Evolutionary conservation across 176 grass and related monocot species (phyloP), one percentile per base, ranked within the genome.

Genomic region (Alloteropsis semialata): DNA sequence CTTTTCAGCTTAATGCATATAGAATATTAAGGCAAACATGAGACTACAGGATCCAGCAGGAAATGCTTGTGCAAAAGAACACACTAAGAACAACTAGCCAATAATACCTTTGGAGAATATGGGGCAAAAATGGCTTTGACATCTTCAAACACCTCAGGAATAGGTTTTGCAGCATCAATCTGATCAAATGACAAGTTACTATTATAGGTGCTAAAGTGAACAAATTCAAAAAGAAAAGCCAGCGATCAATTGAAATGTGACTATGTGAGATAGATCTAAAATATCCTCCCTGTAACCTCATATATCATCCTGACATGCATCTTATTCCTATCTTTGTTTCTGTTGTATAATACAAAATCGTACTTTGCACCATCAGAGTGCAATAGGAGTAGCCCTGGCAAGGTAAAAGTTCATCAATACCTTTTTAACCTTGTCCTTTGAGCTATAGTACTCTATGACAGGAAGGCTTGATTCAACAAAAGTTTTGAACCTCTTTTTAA

Each of bases 391-490:
- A 54, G 1, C 19, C 5, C 72, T 56, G 5, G 32, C 19, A 75
- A 75, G 49, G n/a, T 36, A 67, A 33, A 65, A 49, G 21, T 39
- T 46, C 39, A 55, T 30, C 7, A 45, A 54, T 90, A 98, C 92
- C 96, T 95, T 90, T 66, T 93, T 89, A 82, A 95, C 89, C 84
- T 95, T 98, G 25, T 82, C 67, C 82, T 82, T 89, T 9, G 45
- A 55, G 3, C 49, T 84, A 50, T 98, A 98, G 59, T 95, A 79
- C 79, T 98, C 86, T 75, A 98, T 81, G 50, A 98, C 96, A 91
- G 96, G 96, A 76, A 95, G 82, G 75, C 96, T 98, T 25, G 96
- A 98, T 86, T 98, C 96, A 24, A 76, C 71, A 90, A 93, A 93
- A 89, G 94, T 93, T 68, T 81, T 91, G 65, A 98, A 98, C 64